Percentiles rank a stretch among this genome's conserved stretches.
Conservation (phyloP, 2,329 filamentous ascomycete species). For the Ramularia collo-cygni region DNA sequence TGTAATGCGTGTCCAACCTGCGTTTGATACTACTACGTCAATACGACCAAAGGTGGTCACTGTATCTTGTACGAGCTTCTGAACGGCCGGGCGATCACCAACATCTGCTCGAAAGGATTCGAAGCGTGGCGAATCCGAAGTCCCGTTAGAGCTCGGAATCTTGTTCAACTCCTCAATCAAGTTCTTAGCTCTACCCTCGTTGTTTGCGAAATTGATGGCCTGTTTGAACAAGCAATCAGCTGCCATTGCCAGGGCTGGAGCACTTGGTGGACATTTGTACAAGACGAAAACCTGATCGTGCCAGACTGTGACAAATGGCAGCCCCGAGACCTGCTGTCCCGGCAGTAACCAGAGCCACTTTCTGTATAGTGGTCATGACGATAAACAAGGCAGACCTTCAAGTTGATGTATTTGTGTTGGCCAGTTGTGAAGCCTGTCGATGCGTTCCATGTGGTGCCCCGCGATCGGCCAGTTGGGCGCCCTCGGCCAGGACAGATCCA, state of each 20-base stretch:
- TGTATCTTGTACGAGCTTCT: conserved; percentile 31
- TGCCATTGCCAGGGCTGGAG: background rate
- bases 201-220: conserved; percentile 45
- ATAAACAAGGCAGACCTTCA: no score
- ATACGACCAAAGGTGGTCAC: conserved; percentile 30
- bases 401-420: no score
- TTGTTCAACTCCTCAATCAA: conserved; percentile 37
- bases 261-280: conserved; percentile 24
- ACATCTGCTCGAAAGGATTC: conserved; percentile 25
- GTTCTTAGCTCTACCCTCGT: conserved; percentile 34
- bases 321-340: conserved; percentile 45
- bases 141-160: conserved; percentile 25
- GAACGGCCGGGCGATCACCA: conserved; percentile 23
- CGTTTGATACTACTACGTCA: conserved; percentile 39
- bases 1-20: conserved; percentile 27
- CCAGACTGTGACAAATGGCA: conserved; percentile 40
- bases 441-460: no score
- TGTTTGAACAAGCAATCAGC: conserved; percentile 17
- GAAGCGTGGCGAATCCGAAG: conserved; percentile 14
- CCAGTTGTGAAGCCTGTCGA: no score
- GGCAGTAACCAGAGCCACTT: conserved; percentile 43
- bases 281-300: conserved; percentile 39
- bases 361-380: conserved; percentile 22
- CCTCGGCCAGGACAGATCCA: no score
- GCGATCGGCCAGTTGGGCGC: no score